Evolutionary conservation across 352 stramenopile species (phyloP).

Genomic region (Pythium utonaiense): DNA sequence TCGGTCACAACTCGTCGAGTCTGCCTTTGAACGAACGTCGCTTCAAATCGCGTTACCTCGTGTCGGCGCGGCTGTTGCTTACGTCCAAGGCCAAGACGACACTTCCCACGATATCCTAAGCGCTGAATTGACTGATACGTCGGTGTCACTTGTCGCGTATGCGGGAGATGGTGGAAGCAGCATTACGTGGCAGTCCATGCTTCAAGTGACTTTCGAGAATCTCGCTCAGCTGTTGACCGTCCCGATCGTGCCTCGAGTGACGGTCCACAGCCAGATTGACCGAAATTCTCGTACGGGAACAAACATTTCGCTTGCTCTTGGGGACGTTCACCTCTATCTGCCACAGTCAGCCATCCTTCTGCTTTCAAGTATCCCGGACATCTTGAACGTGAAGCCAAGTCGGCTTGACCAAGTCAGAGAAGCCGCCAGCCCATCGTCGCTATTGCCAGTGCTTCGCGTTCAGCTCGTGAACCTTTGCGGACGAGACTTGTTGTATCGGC

Average conservation of each 20-base stretch:
- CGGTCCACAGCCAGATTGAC: slow-evolving; percentile 37
- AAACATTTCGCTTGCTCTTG: slow-evolving; percentile 45
- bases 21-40: slow-evolving; percentile 40
- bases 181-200: slow-evolving; percentile 34
- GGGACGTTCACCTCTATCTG: slow-evolving; percentile 52
- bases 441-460: slow-evolving; percentile 31
- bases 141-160: slow-evolving; percentile 28
- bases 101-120: slow-evolving; percentile 59
- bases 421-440: slow-evolving; percentile 12
- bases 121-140: slow-evolving; percentile 42
- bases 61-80: slow-evolving; percentile 7
- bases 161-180: slow-evolving; percentile 25
- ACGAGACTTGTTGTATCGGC: slow-evolving; percentile 54
- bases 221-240: slow-evolving; percentile 68
- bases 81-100: slow-evolving; percentile 25
- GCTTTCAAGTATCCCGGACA: slow-evolving; percentile 46
- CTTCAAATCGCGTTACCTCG: slow-evolving; percentile 17
- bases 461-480: slow-evolving; percentile 43
- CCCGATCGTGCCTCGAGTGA: slow-evolving; percentile 53
- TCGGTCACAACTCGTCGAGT: slow-evolving; percentile 35
- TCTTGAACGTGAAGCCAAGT: no score
- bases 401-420: no score
- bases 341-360: slow-evolving; percentile 71
- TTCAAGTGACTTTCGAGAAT: slow-evolving; percentile 69
- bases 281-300: slow-evolving; percentile 28